phyloP scores from a whole-genome alignment of 495 filamentous ascomycete species.

The Cudoniella acicularis region DNA sequence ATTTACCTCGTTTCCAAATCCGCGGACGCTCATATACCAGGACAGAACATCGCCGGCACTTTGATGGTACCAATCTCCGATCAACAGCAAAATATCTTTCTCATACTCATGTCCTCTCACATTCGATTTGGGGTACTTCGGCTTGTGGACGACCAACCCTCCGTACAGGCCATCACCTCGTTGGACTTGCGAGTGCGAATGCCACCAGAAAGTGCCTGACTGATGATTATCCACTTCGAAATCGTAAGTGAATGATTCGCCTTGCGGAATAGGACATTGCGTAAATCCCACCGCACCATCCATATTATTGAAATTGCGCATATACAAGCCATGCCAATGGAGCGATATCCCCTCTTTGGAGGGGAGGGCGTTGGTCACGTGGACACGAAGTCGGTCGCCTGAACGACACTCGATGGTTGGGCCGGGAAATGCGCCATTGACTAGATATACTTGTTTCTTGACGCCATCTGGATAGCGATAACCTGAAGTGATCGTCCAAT shows the following conservation, averaged over 20 bases:
- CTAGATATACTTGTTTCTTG: no score
- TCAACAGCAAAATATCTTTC: slow-evolving; percentile 39
- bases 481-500: no score
- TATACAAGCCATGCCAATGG: slow-evolving; percentile 56
- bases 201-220: slow-evolving; percentile 42
- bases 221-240: slow-evolving; percentile 45
- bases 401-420: no score
- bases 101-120: slow-evolving; percentile 25
- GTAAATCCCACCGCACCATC: slow-evolving; percentile 58
- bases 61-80: slow-evolving; percentile 54
- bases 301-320: slow-evolving; percentile 52
- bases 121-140: slow-evolving; percentile 26
- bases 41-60: slow-evolving; percentile 32
- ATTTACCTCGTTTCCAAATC: slow-evolving; percentile 39
- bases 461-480: slow-evolving; percentile 34
- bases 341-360: slow-evolving; percentile 43
- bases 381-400: no score
- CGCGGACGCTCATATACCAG: slow-evolving; percentile 43
- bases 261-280: slow-evolving; percentile 44
- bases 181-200: slow-evolving; percentile 36
- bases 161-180: slow-evolving; percentile 53
- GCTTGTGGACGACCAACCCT: slow-evolving; percentile 49
- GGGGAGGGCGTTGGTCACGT: slow-evolving; percentile 50
- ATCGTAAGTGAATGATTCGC: slow-evolving; percentile 44
- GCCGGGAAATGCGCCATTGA: no score